Base-by-base conservation (phyloP, 306 rosid species). In the Lathyrus tuberosus region DNA sequence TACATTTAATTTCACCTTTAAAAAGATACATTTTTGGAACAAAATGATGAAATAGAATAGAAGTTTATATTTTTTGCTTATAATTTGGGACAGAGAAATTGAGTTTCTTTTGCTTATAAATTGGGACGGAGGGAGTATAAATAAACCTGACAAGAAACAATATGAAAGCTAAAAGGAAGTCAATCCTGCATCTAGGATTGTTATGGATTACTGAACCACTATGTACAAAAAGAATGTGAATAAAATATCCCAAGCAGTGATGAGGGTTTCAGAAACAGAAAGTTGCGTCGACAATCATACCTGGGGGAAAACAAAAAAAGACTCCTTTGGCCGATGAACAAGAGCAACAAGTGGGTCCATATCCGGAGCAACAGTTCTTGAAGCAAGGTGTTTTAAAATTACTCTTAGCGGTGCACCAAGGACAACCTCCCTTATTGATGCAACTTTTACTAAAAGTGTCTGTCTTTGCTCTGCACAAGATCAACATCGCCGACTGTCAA, bases 391-490 rank as follows among this genome's bases (percentile, higher is more conserved):
- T 75, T 88, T 80, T 57, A 94, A 82, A 81, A 88, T 72, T 64
- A 84, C 80, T 87, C 95, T 81, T 73, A 94, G 70, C 38, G 98
- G 98, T 73, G 98, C 97, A 48, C 98, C 98, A 49, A 94, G 95
- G 75, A 94, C 97, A 46, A 88, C 96, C 79, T 88, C 95, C 82
- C 98, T 88, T 35, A 91, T 75, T 46, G 98, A 94, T 63, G 98
- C 96, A 80, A 91, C 74, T 84, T 94, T 94, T 20, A 90, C 83
- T 88, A 90, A 83, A 76, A 88, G 67, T 52, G 88, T 52, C 5
- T 94, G 86, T 75, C 68, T 87, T 78, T 84, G 83, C 48, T 94
- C 99, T 94, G 93, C 79, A 74, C 60, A 79, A 70, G 70, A 76
- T 76, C 73, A 69, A 76, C 49, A 65, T n/a, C 17, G n/a, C 38